Conservation (phyloP, 2,329 filamentous ascomycete species). For the Leptoxyphium fumago region DNA sequence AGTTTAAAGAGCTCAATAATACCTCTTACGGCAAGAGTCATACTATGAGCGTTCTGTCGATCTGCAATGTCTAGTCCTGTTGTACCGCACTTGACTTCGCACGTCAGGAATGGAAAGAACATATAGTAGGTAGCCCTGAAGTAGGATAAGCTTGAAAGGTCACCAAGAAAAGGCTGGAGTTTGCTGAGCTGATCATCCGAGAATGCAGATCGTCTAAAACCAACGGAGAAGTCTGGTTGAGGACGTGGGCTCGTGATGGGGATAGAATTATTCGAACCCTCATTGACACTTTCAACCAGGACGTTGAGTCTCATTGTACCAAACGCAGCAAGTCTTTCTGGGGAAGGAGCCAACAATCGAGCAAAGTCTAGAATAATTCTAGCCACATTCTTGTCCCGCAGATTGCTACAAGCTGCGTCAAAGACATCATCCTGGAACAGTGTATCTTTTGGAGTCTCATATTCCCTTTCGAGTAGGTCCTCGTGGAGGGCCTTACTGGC, state of each 20-base stretch:
- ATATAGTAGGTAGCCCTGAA: conserved; percentile 19
- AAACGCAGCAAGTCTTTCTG: conserved; percentile 19
- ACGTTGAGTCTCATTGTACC: conserved; percentile 17
- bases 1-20: conserved; percentile 9
- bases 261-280: conserved; percentile 8
- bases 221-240: conserved; percentile 8
- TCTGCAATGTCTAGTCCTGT: conserved; percentile 9
- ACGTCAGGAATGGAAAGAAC: conserved; percentile 13
- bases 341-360: conserved; percentile 26
- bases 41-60: conserved; percentile 13
- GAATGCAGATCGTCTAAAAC: conserved; percentile 7
- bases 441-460: conserved; percentile 19
- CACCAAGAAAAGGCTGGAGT: conserved; percentile 12
- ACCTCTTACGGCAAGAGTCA: conserved; percentile 7
- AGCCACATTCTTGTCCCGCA: conserved; percentile 24
- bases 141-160: conserved; percentile 7
- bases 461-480: conserved; percentile 18
- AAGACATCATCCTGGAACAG: conserved; percentile 28
- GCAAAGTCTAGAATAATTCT: conserved; percentile 26
- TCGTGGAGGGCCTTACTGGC: conserved; percentile 19
- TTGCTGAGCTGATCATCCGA: conserved; percentile 6
- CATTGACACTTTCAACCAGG: conserved; percentile 20
- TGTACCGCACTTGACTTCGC: conserved; percentile 11
- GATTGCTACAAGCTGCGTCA: conserved; percentile 17
- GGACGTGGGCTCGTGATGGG: conserved; percentile 7